Evolutionary conservation across 305 asterid genomes (phyloP).

Genomic region (Ajuga reptans): DNA sequence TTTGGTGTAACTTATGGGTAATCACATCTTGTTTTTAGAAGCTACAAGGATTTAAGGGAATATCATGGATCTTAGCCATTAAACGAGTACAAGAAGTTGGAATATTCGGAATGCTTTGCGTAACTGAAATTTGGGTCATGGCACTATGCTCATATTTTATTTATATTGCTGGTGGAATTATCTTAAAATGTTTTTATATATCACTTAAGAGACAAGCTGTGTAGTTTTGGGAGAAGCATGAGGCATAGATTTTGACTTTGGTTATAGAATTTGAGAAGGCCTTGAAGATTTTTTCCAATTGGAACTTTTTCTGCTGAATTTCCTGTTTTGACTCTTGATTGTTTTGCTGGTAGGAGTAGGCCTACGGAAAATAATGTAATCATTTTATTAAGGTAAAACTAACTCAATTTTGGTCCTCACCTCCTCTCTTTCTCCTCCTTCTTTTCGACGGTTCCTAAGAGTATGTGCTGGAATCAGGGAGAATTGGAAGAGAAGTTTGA

Average conservation of each 20-base stretch:
- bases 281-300: not conserved
- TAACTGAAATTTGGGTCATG: not conserved
- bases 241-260: not conserved
- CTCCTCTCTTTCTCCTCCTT: not conserved
- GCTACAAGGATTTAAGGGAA: not conserved
- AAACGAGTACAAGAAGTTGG: not conserved
- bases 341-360: not conserved
- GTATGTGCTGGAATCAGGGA: not conserved
- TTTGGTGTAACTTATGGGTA: slow-evolving; percentile 14
- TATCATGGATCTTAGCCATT: not conserved
- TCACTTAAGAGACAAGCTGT: not conserved
- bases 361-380: not conserved
- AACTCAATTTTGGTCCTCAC: not conserved
- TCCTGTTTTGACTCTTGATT: slow-evolving; percentile 1
- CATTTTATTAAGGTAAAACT: not conserved
- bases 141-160: not conserved
- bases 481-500: not conserved
- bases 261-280: not conserved
- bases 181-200: not conserved
- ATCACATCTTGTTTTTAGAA: not conserved
- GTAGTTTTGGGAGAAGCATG: not conserved
- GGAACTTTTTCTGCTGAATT: not conserved
- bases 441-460: not conserved
- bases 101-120: not conserved
- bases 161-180: not conserved